Base-by-base conservation (phyloP, 2,329 filamentous ascomycete species). In the Hymenoscyphus infarciens region DNA sequence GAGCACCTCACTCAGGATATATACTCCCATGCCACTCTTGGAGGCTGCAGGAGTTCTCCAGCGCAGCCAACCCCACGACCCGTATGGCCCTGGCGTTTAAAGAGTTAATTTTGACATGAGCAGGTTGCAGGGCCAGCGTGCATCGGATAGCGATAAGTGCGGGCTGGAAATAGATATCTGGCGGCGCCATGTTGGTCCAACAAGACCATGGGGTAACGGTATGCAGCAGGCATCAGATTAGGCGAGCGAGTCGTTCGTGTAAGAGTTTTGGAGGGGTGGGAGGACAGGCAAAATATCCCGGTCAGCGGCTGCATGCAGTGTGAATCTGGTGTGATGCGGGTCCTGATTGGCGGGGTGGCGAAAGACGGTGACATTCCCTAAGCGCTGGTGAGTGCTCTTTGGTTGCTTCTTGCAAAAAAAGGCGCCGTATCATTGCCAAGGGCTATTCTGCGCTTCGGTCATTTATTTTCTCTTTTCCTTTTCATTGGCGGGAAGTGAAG, bases 141-240 rank as follows among this genome's bases (percentile, higher is more conserved):
- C 61, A 64, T 65, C 62, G 63, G 66, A 68, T 64, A 58, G 63
- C 62, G 66, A 66, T 61, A 57, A 61, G 38, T 56, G 56, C 55
- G 61, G 29, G 66, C 63, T 66, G 39, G 55, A 66, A 65, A 69
- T 68, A 69, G 68, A 70, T 52, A 25, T 52, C 13, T 31, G 22
- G 35, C 35, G 35, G 35, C 35, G 35, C 11, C 35, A 38, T 31
- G 52, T 22, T 64, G 54, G 39, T 19, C 45, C 19, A 25, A 25
- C 19, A 25, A 25, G 45, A 52, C 45, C 45, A 52, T 52, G 45
- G 45, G 45, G 45, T 25, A 52, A 52, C 7, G 38, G 22, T 56
- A 42, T 52, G 55, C 39, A n/a, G 53, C 53, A 55, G 16, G 53
- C 25, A 27, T 16, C 25, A 11, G 8, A 33, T 19, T 55, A 33